These are phyloP conservation scores for Multifurca ochricompacta DNA, from an alignment of 768 basidiomycete genomes.

Conservation along the genomic window DNA sequence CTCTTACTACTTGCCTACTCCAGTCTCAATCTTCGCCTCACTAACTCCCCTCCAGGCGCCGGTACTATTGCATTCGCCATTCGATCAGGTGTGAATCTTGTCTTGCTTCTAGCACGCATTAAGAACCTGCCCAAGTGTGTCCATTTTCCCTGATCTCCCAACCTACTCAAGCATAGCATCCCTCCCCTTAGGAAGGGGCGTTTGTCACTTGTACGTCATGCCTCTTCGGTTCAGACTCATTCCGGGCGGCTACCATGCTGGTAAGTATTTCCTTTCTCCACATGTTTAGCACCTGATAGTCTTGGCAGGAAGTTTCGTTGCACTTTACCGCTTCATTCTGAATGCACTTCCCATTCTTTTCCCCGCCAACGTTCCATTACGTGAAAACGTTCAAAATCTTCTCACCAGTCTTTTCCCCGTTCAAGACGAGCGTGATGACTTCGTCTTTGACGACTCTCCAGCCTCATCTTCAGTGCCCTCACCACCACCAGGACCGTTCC, in stretches of 20 bases:
- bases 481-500: constrained; percentile 17
- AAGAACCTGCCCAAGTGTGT: constrained; percentile 58
- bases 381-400: constrained; percentile 16
- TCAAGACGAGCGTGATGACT: not conserved
- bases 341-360: constrained; percentile 71
- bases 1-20: no score
- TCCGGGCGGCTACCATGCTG: constrained; percentile 87
- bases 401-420: constrained; percentile 28
- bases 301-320: constrained; percentile 60
- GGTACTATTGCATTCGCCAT: constrained; percentile 74
- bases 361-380: constrained; percentile 29
- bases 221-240: constrained; percentile 79
- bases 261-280: constrained; percentile 31
- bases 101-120: constrained; percentile 68
- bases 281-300: not conserved
- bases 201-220: constrained; percentile 63
- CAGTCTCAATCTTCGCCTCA: not conserved
- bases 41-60: constrained; percentile 50
- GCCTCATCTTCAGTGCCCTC: constrained; percentile 21
- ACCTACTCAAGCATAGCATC: not conserved
- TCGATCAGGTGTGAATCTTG: constrained; percentile 74
- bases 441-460: constrained; percentile 24
- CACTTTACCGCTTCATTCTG: constrained; percentile 70
- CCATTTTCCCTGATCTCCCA: not conserved
- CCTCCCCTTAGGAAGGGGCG: constrained; percentile 45